Evolutionary conservation across 257 asterid genomes (phyloP).

Genomic region (Penstemon davidsonii): DNA sequence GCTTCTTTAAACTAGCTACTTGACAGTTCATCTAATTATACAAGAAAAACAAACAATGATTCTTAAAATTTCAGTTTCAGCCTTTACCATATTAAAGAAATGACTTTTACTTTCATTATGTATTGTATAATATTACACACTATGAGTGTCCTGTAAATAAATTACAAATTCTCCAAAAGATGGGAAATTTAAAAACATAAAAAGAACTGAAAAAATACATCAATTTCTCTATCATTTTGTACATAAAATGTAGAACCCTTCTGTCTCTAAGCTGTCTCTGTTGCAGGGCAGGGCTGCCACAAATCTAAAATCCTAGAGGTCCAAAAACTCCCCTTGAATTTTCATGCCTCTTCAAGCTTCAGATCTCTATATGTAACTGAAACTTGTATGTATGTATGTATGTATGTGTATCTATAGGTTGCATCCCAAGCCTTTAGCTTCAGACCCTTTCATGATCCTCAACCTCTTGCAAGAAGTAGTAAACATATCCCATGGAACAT

Average conservation of each 20-base stretch:
- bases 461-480: conserved; percentile 70
- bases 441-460: conserved; percentile 74
- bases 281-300: conserved; percentile 19
- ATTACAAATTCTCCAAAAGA: conserved; percentile 16
- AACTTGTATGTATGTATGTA: not conserved
- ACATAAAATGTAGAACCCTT: conserved; percentile 24
- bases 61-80: conserved; percentile 7
- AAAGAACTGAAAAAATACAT: conserved; percentile 1
- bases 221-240: conserved; percentile 25
- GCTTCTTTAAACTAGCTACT: too few relatives aligned
- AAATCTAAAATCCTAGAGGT: not conserved
- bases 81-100: not conserved
- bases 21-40: too few relatives aligned
- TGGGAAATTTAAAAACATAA: not conserved
- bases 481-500: conserved; percentile 95
- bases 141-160: conserved; percentile 17
- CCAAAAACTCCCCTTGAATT: conserved; percentile 4
- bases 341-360: not conserved
- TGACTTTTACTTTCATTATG: not conserved
- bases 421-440: conserved; percentile 65
- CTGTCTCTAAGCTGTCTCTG: conserved; percentile 15
- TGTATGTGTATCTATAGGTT: conserved; percentile 13
- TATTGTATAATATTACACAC: not conserved
- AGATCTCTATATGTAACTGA: conserved; percentile 4
- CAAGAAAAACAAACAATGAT: not conserved